Base-by-base conservation (phyloP, 164 flowering plant species). In the Dillenia suffruticosa region DNA sequence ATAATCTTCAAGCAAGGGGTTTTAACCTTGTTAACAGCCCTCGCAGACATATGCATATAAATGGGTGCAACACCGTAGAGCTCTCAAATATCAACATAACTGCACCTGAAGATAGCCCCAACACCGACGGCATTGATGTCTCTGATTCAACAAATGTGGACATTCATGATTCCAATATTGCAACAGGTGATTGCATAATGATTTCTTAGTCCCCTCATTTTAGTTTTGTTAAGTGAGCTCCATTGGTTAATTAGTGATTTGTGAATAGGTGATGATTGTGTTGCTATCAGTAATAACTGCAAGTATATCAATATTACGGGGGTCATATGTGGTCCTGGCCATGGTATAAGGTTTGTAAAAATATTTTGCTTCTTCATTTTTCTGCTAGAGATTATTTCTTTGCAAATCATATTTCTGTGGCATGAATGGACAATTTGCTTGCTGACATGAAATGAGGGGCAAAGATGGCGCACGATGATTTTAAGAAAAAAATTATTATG, bases 121-220 rank as follows among this genome's bases (percentile, higher is more conserved):
- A 81, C 69, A 81, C 85, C 0, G 82, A 79, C 62, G 82, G 85
- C 6, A 75, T 82, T 14, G 74, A 82, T 26, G 64, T 82, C 0
- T 49, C 70, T 3, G 0, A 1, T 1, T 71, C 83, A 1, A 66
- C 26, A 9, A 3, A 70, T 11, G 51, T 79, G 55, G 1, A 6
- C 13, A 68, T 82, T 40, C 6, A 19, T 2, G 17, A 70, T 7
- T 61, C 69, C 9, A 2, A 12, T 51, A 75, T 82, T 10, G 72
- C 60, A 54, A 75, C 81, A 2, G 85, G 84, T 78, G 74, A 15
- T 40, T 64, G 17, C 0, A 6, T 45, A 10, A 12, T 2, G 7
- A 6, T 17, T 46, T 12, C 7, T 8, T 47, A 46, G 1, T 6
- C 13, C 26, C 22, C 5, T 26, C 2, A n/a, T 43, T 17, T n/a